Evolutionary conservation across 345 rosid species (phyloP).

Genomic region (Arabidopsis suecica): DNA sequence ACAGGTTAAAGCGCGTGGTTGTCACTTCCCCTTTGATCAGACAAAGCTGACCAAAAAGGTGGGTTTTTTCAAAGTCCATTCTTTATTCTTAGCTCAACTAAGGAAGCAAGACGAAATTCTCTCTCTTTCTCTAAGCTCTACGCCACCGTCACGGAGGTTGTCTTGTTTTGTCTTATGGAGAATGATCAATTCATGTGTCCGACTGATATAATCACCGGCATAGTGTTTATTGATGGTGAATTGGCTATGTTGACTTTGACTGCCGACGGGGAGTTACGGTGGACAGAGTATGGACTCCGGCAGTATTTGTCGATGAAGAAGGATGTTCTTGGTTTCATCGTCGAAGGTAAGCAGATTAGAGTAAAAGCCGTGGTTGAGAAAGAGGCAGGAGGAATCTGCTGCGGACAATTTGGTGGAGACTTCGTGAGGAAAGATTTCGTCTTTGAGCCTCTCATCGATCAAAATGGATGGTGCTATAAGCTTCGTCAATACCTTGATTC

Average conservation of each 20-base stretch:
- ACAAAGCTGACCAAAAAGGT: constrained; percentile 10
- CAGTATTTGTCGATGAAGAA: constrained; percentile 53
- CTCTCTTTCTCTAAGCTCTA: constrained; percentile 1
- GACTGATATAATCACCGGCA: constrained; percentile 44
- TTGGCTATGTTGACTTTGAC: constrained; percentile 53
- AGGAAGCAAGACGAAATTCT: constrained; percentile 26
- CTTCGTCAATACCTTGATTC: constrained; percentile 66
- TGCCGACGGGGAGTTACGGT: constrained; percentile 58
- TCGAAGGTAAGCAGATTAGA: constrained; percentile 61
- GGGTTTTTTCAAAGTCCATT: constrained; percentile 11
- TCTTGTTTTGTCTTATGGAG: constrained; percentile 11
- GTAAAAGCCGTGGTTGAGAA: constrained; percentile 56
- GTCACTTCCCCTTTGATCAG: constrained; percentile 19
- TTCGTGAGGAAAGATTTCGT: constrained; percentile 67
- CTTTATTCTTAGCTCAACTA: constrained; percentile 30
- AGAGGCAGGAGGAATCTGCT: constrained; percentile 57
- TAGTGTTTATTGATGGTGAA: constrained; percentile 53
- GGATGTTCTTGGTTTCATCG: constrained; percentile 70
- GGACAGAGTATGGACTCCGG: constrained; percentile 45
- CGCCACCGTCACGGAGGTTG: background rate
- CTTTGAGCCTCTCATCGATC: constrained; percentile 58
- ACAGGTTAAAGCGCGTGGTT: constrained; percentile 11
- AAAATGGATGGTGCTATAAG: constrained; percentile 54
- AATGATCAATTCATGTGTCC: constrained; percentile 18
- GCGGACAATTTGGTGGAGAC: constrained; percentile 50